Evolutionary conservation across 257 asterid species (phyloP).

Genomic region (Solanum tarapatanum): DNA sequence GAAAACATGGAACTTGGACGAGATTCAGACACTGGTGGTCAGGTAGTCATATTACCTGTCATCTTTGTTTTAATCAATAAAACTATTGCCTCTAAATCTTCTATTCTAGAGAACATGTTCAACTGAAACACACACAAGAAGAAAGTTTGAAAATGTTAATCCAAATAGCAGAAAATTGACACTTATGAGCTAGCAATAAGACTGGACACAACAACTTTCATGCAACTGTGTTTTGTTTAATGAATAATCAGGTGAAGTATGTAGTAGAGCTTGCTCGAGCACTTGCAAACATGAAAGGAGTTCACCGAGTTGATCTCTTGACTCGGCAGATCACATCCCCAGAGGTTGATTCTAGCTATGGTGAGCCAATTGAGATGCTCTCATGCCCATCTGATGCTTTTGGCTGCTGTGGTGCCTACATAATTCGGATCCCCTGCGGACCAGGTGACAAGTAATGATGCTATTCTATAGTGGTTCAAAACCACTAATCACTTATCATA

Average conservation of each 20-base stretch:
- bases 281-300: slow-evolving; percentile 41
- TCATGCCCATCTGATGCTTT: slow-evolving; percentile 43
- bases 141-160: background rate
- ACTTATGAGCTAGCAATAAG: background rate
- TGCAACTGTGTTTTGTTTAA: background rate
- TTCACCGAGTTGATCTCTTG: slow-evolving; percentile 59
- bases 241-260: slow-evolving; percentile 37
- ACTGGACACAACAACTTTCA: background rate
- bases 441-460: slow-evolving; percentile 31
- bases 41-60: slow-evolving; percentile 19
- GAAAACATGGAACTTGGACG: slow-evolving; percentile 76
- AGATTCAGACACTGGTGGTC: slow-evolving; percentile 75
- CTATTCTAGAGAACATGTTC: background rate
- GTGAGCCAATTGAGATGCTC: slow-evolving; percentile 64
- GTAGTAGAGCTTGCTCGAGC: slow-evolving; percentile 64
- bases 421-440: slow-evolving; percentile 57
- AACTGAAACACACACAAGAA: background rate
- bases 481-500: background rate
- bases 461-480: background rate
- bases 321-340: slow-evolving; percentile 51
- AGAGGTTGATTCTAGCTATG: slow-evolving; percentile 47
- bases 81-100: background rate
- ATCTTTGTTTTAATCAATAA: background rate
- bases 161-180: background rate
- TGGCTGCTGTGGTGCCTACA: slow-evolving; percentile 56